A percentile compares a stretch with the other conserved stretches of the same genome.
Evolutionary conservation across 2,329 filamentous ascomycete genomes (phyloP).

Genomic region (Chalara sp.): DNA sequence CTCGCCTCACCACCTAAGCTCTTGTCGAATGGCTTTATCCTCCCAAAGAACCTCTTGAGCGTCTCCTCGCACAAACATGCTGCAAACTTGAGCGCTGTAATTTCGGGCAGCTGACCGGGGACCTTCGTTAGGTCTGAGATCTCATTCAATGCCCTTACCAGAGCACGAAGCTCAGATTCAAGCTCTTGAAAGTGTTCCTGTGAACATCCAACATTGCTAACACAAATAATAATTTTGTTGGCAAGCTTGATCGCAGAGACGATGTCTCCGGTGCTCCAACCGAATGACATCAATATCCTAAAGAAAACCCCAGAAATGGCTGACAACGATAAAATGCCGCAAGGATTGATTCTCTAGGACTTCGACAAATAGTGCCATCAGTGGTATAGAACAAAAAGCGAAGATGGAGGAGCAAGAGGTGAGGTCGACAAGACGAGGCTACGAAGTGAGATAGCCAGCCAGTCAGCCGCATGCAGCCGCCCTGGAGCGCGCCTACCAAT

Average conservation of each 20-base stretch:
- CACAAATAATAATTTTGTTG: conserved; percentile 12
- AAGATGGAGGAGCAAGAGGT: too few relatives aligned
- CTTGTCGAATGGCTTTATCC: conserved; percentile 2
- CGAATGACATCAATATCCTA: too few relatives aligned
- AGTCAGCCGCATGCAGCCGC: too few relatives aligned
- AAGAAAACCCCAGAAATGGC: too few relatives aligned
- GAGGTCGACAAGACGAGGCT: too few relatives aligned
- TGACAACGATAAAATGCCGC: too few relatives aligned
- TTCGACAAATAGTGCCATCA: too few relatives aligned
- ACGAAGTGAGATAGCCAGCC: too few relatives aligned
- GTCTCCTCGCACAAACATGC: conserved; percentile 3
- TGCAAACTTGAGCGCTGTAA: conserved; percentile 6
- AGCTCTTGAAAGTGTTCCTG: conserved; percentile 5
- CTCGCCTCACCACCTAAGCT: not conserved
- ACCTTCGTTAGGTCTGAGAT: not conserved
- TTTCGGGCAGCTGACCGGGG: conserved; percentile 1
- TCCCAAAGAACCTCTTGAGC: conserved; percentile 3
- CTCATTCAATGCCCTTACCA: conserved; percentile 2
- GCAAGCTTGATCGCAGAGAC: conserved; percentile 19
- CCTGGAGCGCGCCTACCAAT: too few relatives aligned
- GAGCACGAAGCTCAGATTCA: not conserved
- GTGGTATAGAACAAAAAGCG: too few relatives aligned
- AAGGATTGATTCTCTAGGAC: too few relatives aligned
- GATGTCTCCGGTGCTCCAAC: conserved; percentile 19
- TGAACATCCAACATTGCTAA: conserved; percentile 1